Percentiles rank a stretch among this genome's conserved stretches.
Evolutionary conservation across 2,329 filamentous ascomycete genomes (phyloP).

Genomic region (Chaetomium globosum): DNA sequence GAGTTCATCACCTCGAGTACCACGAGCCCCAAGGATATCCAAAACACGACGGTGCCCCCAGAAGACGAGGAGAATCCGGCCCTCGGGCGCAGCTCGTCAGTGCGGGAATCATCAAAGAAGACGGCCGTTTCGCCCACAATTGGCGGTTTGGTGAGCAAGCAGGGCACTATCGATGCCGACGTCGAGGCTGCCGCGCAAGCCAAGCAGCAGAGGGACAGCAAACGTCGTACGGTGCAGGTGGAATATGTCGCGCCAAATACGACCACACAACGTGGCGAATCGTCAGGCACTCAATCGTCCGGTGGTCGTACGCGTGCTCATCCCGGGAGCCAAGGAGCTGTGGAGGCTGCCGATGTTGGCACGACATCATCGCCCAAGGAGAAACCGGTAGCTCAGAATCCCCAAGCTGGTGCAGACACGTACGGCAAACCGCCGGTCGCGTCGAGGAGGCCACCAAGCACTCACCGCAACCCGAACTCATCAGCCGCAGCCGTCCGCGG

Average conservation of each 20-base stretch:
- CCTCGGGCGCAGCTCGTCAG: constrained; percentile 85
- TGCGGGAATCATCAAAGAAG: constrained; percentile 82
- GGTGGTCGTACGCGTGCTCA: constrained; percentile 56
- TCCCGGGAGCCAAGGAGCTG: constrained; percentile 57
- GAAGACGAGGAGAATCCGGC: constrained; percentile 61
- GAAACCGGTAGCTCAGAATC: constrained; percentile 64
- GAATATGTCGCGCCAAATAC: constrained; percentile 94
- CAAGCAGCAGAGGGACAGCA: constrained; percentile 78
- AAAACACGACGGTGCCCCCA: constrained; percentile 70
- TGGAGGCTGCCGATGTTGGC: constrained; percentile 43
- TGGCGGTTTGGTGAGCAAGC: constrained; percentile 70
- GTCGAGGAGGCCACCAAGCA: constrained; percentile 51
- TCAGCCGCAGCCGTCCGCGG: constrained; percentile 47
- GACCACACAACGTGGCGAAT: constrained; percentile 73
- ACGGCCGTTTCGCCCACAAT: constrained; percentile 51
- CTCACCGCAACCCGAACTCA: constrained; percentile 52
- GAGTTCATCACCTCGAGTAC: constrained; percentile 96
- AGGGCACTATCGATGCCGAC: constrained; percentile 72
- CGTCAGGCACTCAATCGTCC: constrained; percentile 35
- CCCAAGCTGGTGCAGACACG: constrained; percentile 51
- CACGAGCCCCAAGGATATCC: constrained; percentile 81
- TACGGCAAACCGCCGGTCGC: constrained; percentile 44
- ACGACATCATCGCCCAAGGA: constrained; percentile 48
- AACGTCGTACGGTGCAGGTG: constrained; percentile 92
- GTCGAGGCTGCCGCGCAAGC: constrained; percentile 55